phyloP scores from a whole-genome alignment of 2,329 filamentous ascomycete species.

The Xylariomycetidae sp. region DNA sequence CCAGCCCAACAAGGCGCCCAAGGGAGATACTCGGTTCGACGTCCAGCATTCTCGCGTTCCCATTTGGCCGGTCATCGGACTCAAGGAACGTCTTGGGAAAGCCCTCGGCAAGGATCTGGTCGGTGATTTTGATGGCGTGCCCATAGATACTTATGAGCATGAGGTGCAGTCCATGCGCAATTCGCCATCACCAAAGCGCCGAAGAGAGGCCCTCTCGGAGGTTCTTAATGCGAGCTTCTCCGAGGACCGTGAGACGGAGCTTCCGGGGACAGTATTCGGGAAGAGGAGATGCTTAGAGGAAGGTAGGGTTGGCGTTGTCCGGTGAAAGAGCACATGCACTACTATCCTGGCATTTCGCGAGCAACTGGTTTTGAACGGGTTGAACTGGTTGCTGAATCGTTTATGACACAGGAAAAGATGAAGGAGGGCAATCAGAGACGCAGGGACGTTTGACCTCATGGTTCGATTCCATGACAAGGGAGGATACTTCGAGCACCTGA shows the following conservation, averaged over 20 bases:
- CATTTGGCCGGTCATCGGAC: constrained; percentile 48
- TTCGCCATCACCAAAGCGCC: constrained; percentile 17
- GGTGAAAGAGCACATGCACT: constrained; percentile 11
- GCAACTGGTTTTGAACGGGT: too few species aligned
- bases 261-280: constrained; percentile 10
- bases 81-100: constrained; percentile 48
- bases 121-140: constrained; percentile 33
- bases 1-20: constrained; percentile 35
- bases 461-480: too few species aligned
- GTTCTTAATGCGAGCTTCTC: constrained; percentile 27
- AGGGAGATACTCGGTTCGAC: constrained; percentile 30
- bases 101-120: constrained; percentile 47
- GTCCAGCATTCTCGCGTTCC: constrained; percentile 44
- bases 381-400: too few species aligned
- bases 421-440: too few species aligned
- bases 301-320: constrained; percentile 23
- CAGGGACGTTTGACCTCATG: too few species aligned
- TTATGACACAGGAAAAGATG: too few species aligned
- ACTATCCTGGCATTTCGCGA: neutral
- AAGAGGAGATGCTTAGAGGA: constrained; percentile 23
- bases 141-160: constrained; percentile 41
- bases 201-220: constrained; percentile 21
- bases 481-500: too few species aligned
- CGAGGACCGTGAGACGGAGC: constrained; percentile 20
- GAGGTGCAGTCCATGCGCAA: constrained; percentile 16